phyloP scores from a whole-genome alignment of 2,329 filamentous ascomycete species.

The Cytospora piceicola region DNA sequence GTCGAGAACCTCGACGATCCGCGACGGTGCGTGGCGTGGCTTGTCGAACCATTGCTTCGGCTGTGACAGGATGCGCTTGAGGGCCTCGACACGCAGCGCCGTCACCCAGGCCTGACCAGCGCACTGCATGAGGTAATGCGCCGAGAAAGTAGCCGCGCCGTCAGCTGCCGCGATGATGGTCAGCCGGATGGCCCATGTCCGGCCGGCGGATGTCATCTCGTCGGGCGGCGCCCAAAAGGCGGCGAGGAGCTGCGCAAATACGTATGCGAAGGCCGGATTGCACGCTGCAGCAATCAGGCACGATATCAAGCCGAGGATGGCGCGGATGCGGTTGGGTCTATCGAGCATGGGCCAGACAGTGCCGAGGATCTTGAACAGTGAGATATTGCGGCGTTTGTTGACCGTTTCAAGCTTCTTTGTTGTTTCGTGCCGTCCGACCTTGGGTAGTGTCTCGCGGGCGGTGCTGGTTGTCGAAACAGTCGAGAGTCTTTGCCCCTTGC shows the following conservation, averaged over 20 bases:
- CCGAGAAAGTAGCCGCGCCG: constrained; percentile 64
- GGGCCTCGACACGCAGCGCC: constrained; percentile 66
- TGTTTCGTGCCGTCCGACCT: neutral
- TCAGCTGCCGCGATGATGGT: constrained; percentile 70
- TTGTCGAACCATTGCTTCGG: constrained; percentile 78
- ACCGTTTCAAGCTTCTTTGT: neutral
- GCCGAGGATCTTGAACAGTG: constrained; percentile 60
- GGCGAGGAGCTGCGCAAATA: constrained; percentile 72
- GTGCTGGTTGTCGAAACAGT: neutral
- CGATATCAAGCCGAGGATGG: constrained; percentile 64
- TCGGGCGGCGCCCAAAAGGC: constrained; percentile 63
- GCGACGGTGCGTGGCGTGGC: constrained; percentile 64
- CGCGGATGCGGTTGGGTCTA: constrained; percentile 51
- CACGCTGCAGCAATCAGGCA: constrained; percentile 67
- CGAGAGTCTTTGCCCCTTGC: neutral
- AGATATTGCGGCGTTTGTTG: constrained; percentile 26
- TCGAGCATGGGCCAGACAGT: constrained; percentile 73
- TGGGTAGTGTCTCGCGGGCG: neutral
- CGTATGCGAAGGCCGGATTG: constrained; percentile 75
- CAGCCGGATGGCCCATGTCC: constrained; percentile 72
- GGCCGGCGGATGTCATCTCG: constrained; percentile 52
- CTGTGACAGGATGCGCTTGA: constrained; percentile 73
- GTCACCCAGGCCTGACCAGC: constrained; percentile 80
- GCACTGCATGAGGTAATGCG: constrained; percentile 73
- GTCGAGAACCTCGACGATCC: constrained; percentile 74